phyloP scores from a whole-genome alignment of 768 basidiomycete genomes.

The Mycena maculata region DNA sequence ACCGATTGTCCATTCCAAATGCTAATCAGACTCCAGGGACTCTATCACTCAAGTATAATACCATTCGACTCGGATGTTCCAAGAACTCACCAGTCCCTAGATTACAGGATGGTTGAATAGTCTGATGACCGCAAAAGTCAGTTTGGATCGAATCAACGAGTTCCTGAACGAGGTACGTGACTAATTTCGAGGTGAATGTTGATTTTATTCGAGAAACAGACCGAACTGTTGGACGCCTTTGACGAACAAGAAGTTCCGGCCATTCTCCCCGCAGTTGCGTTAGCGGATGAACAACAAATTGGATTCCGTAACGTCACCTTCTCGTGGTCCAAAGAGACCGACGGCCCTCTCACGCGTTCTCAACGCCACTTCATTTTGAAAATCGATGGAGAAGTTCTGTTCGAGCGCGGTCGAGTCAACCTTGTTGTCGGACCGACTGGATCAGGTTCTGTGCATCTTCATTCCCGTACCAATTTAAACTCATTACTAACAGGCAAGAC shows the following conservation, averaged over 20 bases:
- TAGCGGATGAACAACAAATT: conserved; percentile 45
- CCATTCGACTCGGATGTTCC: no score
- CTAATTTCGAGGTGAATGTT: neutral
- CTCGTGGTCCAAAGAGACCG: conserved; percentile 58
- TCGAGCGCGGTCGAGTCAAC: conserved; percentile 64
- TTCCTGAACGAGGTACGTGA: conserved; percentile 51
- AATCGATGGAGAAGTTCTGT: conserved; percentile 61
- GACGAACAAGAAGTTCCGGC: conserved; percentile 5
- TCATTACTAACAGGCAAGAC: conserved; percentile 61
- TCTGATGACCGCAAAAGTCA: conserved; percentile 64
- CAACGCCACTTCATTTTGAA: conserved; percentile 53
- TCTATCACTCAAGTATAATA: neutral
- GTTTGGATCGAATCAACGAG: conserved; percentile 64
- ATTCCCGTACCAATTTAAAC: conserved; percentile 34
- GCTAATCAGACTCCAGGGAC: neutral
- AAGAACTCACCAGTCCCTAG: neutral
- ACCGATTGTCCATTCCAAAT: neutral
- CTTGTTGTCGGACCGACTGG: conserved; percentile 70
- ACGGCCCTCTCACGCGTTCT: conserved; percentile 46
- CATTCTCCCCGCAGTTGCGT: no score
- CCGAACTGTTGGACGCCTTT: conserved; percentile 51
- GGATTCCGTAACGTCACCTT: conserved; percentile 67
- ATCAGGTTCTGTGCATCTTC: conserved; percentile 30
- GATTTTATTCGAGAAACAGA: no score
- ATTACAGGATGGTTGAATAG: conserved; percentile 15